These are phyloP conservation scores for Yarrowia keelungensis DNA, from an alignment of 805 yeast genomes.

Conservation along the genomic window DNA sequence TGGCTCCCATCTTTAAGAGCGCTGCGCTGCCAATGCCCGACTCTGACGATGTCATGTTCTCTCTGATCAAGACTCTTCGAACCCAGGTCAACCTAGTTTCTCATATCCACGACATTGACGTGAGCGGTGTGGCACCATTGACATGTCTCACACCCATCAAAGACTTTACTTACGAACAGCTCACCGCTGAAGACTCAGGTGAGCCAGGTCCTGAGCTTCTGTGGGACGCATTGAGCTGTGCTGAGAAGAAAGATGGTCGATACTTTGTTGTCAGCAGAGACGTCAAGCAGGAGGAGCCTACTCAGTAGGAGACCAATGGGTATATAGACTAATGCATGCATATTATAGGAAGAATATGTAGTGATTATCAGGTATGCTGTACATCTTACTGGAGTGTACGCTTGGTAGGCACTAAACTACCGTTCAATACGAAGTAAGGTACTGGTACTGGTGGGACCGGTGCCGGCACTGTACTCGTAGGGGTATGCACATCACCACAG, in stretches of 20 bases:
- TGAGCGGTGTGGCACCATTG: slow-evolving; percentile 30
- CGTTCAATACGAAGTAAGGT: neutral
- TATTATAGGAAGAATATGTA: neutral
- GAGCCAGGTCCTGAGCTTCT: slow-evolving; percentile 17
- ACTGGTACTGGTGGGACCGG: too few relatives aligned
- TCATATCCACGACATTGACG: slow-evolving; percentile 38
- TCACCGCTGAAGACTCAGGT: slow-evolving; percentile 28
- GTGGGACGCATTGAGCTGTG: slow-evolving; percentile 32
- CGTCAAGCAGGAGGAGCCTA: neutral
- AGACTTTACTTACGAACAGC: slow-evolving; percentile 31
- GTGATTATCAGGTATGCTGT: too few relatives aligned
- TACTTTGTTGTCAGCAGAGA: slow-evolving; percentile 30
- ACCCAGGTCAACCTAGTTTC: slow-evolving; percentile 38
- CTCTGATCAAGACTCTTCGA: slow-evolving; percentile 27
- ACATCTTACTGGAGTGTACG: too few relatives aligned
- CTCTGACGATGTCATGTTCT: slow-evolving; percentile 14
- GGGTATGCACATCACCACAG: too few relatives aligned
- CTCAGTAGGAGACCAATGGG: neutral
- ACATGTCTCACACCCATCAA: slow-evolving; percentile 31
- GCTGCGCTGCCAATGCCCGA: slow-evolving; percentile 32
- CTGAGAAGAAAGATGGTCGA: slow-evolving; percentile 10
- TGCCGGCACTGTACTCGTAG: too few relatives aligned
- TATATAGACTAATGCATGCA: slow-evolving; percentile 6
- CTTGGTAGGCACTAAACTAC: neutral
- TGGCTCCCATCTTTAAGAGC: slow-evolving; percentile 26